These are phyloP conservation scores for Flueggea neowawraea DNA, from an alignment of 441 rosid species.

Conservation along the genomic window DNA sequence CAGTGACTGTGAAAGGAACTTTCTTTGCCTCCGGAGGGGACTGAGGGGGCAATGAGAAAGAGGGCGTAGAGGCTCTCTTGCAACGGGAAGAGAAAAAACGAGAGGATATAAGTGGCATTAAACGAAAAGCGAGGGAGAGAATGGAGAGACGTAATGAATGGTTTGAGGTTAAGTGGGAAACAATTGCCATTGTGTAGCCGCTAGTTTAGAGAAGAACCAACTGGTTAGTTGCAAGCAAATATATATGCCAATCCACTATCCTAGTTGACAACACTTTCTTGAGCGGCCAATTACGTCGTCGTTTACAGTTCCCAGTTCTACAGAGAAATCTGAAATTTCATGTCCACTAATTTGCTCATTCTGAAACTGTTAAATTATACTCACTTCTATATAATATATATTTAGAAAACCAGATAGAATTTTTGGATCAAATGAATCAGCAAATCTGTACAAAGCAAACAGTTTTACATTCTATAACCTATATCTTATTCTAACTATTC, in stretches of 20 bases:
- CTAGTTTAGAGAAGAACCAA: too few species aligned
- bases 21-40: slow-evolving; percentile 61
- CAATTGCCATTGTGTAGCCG: too few species aligned
- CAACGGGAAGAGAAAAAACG: slow-evolving; percentile 38
- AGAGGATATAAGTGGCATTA: slow-evolving; percentile 9
- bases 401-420: neutral
- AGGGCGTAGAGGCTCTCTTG: slow-evolving; percentile 19
- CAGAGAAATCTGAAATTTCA: too few species aligned
- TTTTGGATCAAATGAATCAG: slow-evolving; percentile 8
- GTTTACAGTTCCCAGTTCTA: too few species aligned
- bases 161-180: too few species aligned
- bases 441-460: slow-evolving; percentile 27
- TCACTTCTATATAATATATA: neutral
- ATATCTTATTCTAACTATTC: neutral
- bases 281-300: too few species aligned
- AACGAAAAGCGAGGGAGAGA: too few species aligned
- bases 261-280: too few species aligned
- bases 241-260: too few species aligned
- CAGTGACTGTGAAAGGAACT: slow-evolving; percentile 46
- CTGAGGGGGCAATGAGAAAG: slow-evolving; percentile 32
- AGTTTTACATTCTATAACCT: neutral
- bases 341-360: too few species aligned
- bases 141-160: slow-evolving; percentile 5
- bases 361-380: too few species aligned
- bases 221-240: too few species aligned